Evolutionary conservation across 164 flowering plant species (phyloP), one percentile per base, ranked within the genome.

Genomic region (Vitis vinifera): DNA sequence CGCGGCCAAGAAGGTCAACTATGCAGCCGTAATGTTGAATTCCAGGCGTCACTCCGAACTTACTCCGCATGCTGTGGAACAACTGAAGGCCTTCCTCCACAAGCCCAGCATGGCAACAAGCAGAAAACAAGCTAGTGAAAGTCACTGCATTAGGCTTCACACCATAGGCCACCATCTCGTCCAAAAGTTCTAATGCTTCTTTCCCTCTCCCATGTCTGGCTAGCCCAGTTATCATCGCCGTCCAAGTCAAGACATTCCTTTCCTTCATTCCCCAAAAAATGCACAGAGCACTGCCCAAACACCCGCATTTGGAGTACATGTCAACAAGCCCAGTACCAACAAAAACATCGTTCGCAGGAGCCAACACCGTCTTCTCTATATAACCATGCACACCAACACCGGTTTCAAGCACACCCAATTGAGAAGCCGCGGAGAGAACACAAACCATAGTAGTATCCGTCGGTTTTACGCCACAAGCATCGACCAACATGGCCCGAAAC

Each of bases 281-380:
- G 1, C 19, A 56, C 8, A 63, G 16, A 15, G 89, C 89, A 66
- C 66, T 76, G 14, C 56, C 66, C 51, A 88, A 64, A 37, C 82
- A 77, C 55, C 95, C 95, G 60, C 92, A 87, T 75, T 85, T 87
- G 3, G 87, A 77, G 72, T 88, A 90, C 95, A 90, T 87, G 58
- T 86, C 86, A 2, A 87, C 78, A 17, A 88, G 78, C 15, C 79
- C 81, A 37, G 95, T 84, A 8, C 89, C 89, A 16, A 89, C 63
- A 57, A 76, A 84, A 2, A 86, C 81, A 83, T 89, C 82, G 19
- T 71, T 58, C 19, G 79, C 77, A 23, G 85, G 85, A 5, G 4
- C 27, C 59, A 52, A n/a, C 15, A 82, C 58, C 11, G 72, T 73
- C 73, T 91, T 89, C 51, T 76, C 78, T 8, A 85, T 55, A 58